Percentiles rank a stretch among this genome's conserved stretches.
Evolutionary conservation across 1,284 basidiomycete genomes (phyloP).

Genomic region (Moesziomyces globuligerus): DNA sequence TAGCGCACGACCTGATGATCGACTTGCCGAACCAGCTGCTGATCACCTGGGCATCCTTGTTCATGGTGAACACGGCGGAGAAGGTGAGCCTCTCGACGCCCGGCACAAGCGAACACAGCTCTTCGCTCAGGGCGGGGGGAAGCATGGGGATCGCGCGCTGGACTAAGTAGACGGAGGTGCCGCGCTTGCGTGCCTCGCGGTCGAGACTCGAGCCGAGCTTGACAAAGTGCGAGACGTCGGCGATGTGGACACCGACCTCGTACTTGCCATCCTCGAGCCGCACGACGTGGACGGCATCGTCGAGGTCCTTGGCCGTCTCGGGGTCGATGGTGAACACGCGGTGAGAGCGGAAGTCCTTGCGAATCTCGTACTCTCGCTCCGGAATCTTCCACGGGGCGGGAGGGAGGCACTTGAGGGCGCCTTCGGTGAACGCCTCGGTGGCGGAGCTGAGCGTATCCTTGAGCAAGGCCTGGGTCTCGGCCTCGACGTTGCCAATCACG

Average conservation of each 20-base stretch:
- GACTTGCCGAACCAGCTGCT: constrained; percentile 93
- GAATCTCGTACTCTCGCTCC: constrained; percentile 85
- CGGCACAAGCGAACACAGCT: constrained; percentile 89
- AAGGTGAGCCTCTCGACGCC: constrained; percentile 89
- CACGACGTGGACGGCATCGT: constrained; percentile 91
- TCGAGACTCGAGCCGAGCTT: constrained; percentile 95
- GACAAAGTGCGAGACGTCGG: constrained; percentile 93
- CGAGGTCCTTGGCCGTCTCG: constrained; percentile 85
- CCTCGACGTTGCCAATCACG: constrained; percentile 96
- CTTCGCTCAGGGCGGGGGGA: constrained; percentile 86
- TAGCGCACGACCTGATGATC: constrained; percentile 87
- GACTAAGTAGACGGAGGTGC: constrained; percentile 94
- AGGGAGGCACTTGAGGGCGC: constrained; percentile 94
- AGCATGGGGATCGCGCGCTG: constrained; percentile 97
- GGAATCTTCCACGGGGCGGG: constrained; percentile 94
- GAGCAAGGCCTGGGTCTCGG: constrained; percentile 94
- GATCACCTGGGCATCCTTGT: constrained; percentile 80
- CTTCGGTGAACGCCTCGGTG: constrained; percentile 69
- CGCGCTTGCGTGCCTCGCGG: constrained; percentile 95
- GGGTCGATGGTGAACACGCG: constrained; percentile 95
- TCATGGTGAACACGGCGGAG: constrained; percentile 78
- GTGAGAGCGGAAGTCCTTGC: constrained; percentile 85
- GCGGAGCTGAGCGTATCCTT: constrained; percentile 85
- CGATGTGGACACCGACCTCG: constrained; percentile 91
- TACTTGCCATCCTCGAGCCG: constrained; percentile 87